A percentile compares a stretch with the other conserved stretches of the same genome.
Conservation (phyloP, 2,329 filamentous ascomycete species). For the Sporothrix mexicana region DNA sequence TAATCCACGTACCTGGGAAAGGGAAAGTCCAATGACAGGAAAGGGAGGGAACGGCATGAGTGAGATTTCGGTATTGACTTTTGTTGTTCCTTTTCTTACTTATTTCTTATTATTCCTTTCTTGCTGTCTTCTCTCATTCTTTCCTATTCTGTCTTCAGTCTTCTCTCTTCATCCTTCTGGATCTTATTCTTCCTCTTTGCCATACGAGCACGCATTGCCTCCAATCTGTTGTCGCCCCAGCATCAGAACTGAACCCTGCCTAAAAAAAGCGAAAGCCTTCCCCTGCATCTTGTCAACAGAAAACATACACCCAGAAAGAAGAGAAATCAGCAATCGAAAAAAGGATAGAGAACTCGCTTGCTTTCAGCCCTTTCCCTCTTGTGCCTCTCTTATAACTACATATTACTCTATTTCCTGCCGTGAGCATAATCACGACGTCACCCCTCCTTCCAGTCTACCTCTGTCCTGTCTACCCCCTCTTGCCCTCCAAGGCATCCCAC, state of each 20-base stretch:
- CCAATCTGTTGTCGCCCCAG: neutral
- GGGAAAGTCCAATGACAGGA: neutral
- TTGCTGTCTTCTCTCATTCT: neutral
- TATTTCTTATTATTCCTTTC: neutral
- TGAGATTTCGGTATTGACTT: conserved; percentile 12
- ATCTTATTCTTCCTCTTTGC: neutral
- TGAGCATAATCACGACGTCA: conserved; percentile 24
- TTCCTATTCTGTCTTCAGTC: neutral
- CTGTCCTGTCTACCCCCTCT: no score
- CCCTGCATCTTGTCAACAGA: neutral
- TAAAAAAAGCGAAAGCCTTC: neutral
- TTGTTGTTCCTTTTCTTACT: neutral
- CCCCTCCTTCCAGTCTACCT: no score
- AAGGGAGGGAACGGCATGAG: neutral
- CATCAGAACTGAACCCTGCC: neutral
- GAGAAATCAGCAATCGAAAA: neutral
- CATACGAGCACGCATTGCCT: neutral
- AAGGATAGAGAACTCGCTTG: neutral
- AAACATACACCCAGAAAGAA: neutral
- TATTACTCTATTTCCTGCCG: neutral
- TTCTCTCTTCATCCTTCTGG: neutral
- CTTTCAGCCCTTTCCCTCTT: conserved; percentile 12
- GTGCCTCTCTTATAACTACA: neutral
- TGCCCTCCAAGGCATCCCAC: neutral
- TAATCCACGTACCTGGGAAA: neutral